Percentiles rank a stretch among this genome's conserved stretches.
Conservation (phyloP, 225 moss, liverwort and hornwort genomes). For the Takakia lepidozioides region DNA sequence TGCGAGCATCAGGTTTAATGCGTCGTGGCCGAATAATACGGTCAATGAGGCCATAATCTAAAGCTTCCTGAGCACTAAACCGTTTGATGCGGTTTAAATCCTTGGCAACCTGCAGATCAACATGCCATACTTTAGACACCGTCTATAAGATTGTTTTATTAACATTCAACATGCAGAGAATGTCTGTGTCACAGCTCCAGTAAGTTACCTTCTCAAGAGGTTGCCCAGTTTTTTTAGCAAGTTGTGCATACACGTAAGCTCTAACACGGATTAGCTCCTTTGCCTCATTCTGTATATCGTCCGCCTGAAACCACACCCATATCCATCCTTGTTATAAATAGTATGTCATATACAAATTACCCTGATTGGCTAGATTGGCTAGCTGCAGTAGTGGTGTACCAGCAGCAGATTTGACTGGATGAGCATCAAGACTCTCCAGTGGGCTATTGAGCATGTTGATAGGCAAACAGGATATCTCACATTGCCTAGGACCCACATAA, state of each 20-base stretch:
- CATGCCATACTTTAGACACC: neutral
- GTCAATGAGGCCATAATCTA: conserved; percentile 96
- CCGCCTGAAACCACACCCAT: conserved; percentile 49
- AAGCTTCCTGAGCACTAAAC: conserved; percentile 92
- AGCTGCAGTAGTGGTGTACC: too few species aligned
- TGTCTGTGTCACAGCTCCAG: too few species aligned
- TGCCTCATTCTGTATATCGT: conserved; percentile 98
- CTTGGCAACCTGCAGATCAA: conserved; percentile 70
- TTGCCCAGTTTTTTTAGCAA: conserved; percentile 86
- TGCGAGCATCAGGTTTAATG: conserved; percentile 54
- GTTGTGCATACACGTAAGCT: conserved; percentile 79
- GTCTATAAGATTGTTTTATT: neutral
- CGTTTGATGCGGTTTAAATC: conserved; percentile 97
- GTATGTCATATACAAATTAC: too few species aligned
- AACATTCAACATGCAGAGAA: too few species aligned
- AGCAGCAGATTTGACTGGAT: too few species aligned
- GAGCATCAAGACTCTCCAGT: too few species aligned
- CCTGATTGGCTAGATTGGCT: too few species aligned
- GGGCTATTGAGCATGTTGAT: too few species aligned
- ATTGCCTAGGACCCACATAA: too few species aligned
- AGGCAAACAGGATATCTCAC: too few species aligned
- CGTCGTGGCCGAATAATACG: conserved; percentile 71
- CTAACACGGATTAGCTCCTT: conserved; percentile 89
- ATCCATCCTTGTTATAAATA: too few species aligned
- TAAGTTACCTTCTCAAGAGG: conserved; percentile 87